Percentiles rank a stretch among this genome's conserved stretches.
Conservation (phyloP, 306 rosid species). For the Begonia masoniana region DNA sequence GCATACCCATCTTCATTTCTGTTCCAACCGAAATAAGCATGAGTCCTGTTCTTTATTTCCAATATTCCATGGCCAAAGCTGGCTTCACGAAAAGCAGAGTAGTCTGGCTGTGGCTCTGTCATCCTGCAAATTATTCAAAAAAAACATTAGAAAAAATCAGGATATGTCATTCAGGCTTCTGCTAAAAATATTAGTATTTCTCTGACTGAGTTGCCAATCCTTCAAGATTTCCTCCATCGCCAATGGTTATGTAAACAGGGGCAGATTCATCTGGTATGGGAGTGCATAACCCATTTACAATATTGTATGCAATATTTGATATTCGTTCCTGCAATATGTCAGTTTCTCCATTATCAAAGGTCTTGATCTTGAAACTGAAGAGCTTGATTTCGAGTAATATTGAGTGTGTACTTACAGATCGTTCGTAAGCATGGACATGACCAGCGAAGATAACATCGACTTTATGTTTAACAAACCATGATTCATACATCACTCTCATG, state of each 20-base stretch:
- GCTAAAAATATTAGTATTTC: not conserved
- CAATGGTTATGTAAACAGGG: slow-evolving; percentile 67
- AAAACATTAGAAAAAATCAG: too few relatives aligned
- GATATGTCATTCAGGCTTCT: too few relatives aligned
- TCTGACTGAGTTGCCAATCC: slow-evolving; percentile 44
- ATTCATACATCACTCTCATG: slow-evolving; percentile 47
- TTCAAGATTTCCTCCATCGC: slow-evolving; percentile 82
- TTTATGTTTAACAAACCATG: slow-evolving; percentile 45
- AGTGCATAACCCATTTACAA: slow-evolving; percentile 37
- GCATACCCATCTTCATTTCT: slow-evolving; percentile 52
- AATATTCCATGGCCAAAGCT: slow-evolving; percentile 68
- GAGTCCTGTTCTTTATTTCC: slow-evolving; percentile 53
- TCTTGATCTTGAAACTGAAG: too few relatives aligned
- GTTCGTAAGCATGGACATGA: slow-evolving; percentile 64
- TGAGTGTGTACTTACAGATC: slow-evolving; percentile 37
- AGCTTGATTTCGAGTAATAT: too few relatives aligned
- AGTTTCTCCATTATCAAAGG: too few relatives aligned
- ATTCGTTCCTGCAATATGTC: slow-evolving; percentile 38
- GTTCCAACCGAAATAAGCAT: slow-evolving; percentile 49
- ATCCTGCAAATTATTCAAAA: slow-evolving; percentile 17
- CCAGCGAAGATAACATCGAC: slow-evolving; percentile 51
- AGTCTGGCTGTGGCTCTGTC: slow-evolving; percentile 73
- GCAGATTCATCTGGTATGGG: slow-evolving; percentile 34
- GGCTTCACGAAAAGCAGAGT: slow-evolving; percentile 63
- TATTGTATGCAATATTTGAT: slow-evolving; percentile 46